A percentile compares a stretch with the other conserved stretches of the same genome.
Conservation (phyloP, 352 stramenopile species). For the Globisporangium cylindrosporum region DNA sequence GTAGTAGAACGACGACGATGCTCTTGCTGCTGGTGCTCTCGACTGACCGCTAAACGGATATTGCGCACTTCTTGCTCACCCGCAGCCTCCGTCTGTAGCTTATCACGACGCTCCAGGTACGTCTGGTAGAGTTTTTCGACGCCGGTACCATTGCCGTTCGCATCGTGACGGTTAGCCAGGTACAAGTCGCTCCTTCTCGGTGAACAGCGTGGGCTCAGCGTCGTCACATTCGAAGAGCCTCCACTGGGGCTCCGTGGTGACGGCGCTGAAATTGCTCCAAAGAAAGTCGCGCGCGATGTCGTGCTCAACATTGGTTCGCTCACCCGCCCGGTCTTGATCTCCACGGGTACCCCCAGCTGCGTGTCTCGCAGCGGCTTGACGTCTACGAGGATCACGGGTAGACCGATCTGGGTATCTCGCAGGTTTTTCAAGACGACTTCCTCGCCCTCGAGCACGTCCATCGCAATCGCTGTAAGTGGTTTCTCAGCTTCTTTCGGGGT, state of each 20-base stretch:
- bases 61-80: conserved; percentile 1
- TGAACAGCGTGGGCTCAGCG: neutral
- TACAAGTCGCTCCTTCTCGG: conserved; percentile 10
- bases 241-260: neutral
- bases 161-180: neutral
- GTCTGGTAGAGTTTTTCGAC: conserved; percentile 13
- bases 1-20: neutral
- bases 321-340: conserved; percentile 6
- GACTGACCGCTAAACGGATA: neutral
- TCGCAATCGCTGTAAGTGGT: conserved; percentile 1
- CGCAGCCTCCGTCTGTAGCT: conserved; percentile 3
- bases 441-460: neutral
- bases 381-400: conserved; percentile 13
- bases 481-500: neutral
- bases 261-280: conserved; percentile 1
- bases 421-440: conserved; percentile 6
- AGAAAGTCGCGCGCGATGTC: conserved; percentile 8
- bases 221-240: neutral
- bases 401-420: conserved; percentile 10
- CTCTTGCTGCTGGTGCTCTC: conserved; percentile 9
- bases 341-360: conserved; percentile 10
- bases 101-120: conserved; percentile 5
- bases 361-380: conserved; percentile 11
- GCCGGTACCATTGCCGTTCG: neutral
- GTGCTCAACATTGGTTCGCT: conserved; percentile 6